Evolutionary conservation across 2,329 filamentous ascomycete species (phyloP).

Genomic region (Xylaria sp.): DNA sequence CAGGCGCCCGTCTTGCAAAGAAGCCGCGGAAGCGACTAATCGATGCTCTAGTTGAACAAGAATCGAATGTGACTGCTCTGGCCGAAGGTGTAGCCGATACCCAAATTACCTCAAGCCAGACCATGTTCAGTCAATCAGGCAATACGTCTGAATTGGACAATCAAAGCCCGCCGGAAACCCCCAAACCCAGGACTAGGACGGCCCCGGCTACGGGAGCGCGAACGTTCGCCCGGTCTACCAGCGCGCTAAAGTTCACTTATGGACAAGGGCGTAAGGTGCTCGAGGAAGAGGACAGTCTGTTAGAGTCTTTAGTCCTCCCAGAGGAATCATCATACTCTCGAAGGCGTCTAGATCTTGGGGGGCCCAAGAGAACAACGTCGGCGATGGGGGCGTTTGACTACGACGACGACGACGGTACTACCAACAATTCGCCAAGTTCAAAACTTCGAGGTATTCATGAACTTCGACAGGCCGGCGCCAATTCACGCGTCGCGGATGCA

Average conservation of each 20-base stretch:
- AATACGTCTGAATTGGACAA: conserved; percentile 41
- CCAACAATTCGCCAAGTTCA: conserved; percentile 56
- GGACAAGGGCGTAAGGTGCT: conserved; percentile 48
- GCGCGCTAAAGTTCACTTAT: conserved; percentile 50
- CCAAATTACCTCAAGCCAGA: conserved; percentile 39
- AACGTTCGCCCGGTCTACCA: conserved; percentile 48
- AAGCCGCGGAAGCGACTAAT: conserved; percentile 48
- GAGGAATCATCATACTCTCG: conserved; percentile 42
- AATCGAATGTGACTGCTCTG: conserved; percentile 33
- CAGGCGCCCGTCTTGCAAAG: conserved; percentile 33
- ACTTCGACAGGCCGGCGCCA: conserved; percentile 72
- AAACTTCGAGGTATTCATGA: conserved; percentile 73
- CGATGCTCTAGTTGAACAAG: conserved; percentile 48
- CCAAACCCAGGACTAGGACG: conserved; percentile 39
- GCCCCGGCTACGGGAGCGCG: conserved; percentile 39
- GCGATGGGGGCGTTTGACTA: conserved; percentile 48
- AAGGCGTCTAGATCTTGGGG: conserved; percentile 48
- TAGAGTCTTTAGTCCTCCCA: conserved; percentile 47
- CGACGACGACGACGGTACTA: conserved; percentile 59
- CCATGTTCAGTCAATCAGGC: conserved; percentile 39
- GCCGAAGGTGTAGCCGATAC: conserved; percentile 37
- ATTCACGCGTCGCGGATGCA: conserved; percentile 73
- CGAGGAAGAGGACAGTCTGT: conserved; percentile 49
- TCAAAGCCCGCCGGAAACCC: conserved; percentile 42
- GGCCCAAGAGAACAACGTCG: conserved; percentile 42